Evolutionary conservation across 805 yeast species (phyloP).

Genomic region (Sungouiozyma intestinalis): DNA sequence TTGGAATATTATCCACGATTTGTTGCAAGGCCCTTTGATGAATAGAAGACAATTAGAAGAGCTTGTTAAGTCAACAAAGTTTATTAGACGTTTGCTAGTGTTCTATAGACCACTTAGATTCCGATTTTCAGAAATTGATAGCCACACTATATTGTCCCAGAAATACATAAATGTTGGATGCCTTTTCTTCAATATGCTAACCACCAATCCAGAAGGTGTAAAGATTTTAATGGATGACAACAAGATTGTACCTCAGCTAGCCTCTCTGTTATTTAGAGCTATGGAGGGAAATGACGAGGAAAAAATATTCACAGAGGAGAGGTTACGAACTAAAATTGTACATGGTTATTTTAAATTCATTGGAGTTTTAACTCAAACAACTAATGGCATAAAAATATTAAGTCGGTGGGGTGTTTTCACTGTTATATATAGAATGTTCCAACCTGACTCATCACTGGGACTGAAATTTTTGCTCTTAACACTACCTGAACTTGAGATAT

Average conservation of each 20-base stretch:
- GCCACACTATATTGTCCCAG: slow-evolving; percentile 37
- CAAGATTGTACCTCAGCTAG: slow-evolving; percentile 76
- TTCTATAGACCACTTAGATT: slow-evolving; percentile 88
- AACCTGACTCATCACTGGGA: slow-evolving; percentile 39
- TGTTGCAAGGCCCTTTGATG: slow-evolving; percentile 77
- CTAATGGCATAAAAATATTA: slow-evolving; percentile 56
- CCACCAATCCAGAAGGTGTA: slow-evolving; percentile 56
- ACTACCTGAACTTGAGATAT: slow-evolving; percentile 52
- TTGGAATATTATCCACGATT: slow-evolving; percentile 61
- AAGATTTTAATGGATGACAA: slow-evolving; percentile 51
- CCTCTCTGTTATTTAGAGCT: slow-evolving; percentile 58
- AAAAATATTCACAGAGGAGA: slow-evolving; percentile 55
- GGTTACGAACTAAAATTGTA: slow-evolving; percentile 55
- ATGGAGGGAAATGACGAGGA: slow-evolving; percentile 35
- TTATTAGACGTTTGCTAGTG: slow-evolving; percentile 71
- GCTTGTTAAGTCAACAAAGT: slow-evolving; percentile 65
- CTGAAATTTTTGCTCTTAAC: slow-evolving; percentile 46
- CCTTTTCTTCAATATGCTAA: slow-evolving; percentile 55
- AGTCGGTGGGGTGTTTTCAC: slow-evolving; percentile 81
- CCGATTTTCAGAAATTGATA: slow-evolving; percentile 51
- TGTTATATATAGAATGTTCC: slow-evolving; percentile 61
- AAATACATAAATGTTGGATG: slow-evolving; percentile 66
- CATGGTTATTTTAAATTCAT: slow-evolving; percentile 70
- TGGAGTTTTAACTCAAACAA: slow-evolving; percentile 55
- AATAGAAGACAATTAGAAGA: slow-evolving; percentile 70